phyloP scores from a whole-genome alignment of 805 yeast genomes.

The Metschnikowia orientalis region DNA sequence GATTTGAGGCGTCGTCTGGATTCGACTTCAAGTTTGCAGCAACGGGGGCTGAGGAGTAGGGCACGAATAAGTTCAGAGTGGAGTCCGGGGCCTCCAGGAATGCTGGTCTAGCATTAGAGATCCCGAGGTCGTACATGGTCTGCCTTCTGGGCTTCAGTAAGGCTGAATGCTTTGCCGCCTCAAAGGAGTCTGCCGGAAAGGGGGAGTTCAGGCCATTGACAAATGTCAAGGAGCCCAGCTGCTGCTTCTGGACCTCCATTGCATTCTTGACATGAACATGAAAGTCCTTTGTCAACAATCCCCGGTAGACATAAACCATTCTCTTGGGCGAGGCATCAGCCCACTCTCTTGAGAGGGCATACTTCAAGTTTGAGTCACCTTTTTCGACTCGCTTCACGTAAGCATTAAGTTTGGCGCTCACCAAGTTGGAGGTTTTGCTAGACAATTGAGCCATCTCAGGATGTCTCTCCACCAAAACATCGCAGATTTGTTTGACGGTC shows the following conservation, averaged over 20 bases:
- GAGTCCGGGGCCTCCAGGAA: constrained; percentile 42
- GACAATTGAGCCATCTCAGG: constrained; percentile 82
- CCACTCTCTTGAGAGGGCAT: constrained; percentile 83
- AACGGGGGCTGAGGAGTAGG: constrained; percentile 74
- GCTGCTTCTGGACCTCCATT: constrained; percentile 47
- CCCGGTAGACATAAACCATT: constrained; percentile 85
- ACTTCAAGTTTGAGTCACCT: constrained; percentile 67
- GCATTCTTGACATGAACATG: constrained; percentile 65
- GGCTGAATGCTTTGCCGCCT: constrained; percentile 32
- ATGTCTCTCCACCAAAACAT: constrained; percentile 64
- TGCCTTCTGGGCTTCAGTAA: constrained; percentile 44
- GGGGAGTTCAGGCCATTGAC: constrained; percentile 9
- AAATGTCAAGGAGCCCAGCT: constrained; percentile 8
- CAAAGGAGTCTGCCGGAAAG: constrained; percentile 26
- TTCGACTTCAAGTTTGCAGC: constrained; percentile 54
- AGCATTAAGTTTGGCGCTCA: constrained; percentile 78
- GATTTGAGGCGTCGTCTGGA: neutral
- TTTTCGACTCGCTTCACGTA: constrained; percentile 82
- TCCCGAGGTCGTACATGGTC: constrained; percentile 50
- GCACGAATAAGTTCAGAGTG: constrained; percentile 52
- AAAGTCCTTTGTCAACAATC: constrained; percentile 70
- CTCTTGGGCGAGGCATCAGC: constrained; percentile 86
- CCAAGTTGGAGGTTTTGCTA: constrained; percentile 75
- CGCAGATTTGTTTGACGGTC: constrained; percentile 89
- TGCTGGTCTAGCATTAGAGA: constrained; percentile 33